Evolutionary conservation across 768 basidiomycete genomes (phyloP).

Genomic region (Lactarius vividus): DNA sequence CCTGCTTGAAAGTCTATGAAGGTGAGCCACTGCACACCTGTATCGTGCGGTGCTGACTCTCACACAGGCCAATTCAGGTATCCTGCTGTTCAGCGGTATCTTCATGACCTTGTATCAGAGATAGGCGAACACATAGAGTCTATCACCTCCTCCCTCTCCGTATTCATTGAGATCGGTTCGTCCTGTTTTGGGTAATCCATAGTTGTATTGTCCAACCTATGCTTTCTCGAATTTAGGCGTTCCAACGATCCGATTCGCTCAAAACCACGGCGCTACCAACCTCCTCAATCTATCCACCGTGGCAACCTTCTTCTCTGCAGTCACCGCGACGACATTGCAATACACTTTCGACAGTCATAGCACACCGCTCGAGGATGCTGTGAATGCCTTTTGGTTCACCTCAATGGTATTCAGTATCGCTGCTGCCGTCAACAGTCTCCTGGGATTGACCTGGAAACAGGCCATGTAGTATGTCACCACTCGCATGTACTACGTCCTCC

Average conservation of each 20-base stretch:
- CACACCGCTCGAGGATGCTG: constrained; percentile 44
- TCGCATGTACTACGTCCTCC: constrained; percentile 2
- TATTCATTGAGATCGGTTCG: constrained; percentile 76
- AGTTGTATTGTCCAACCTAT: background rate
- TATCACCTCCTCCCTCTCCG: constrained; percentile 62
- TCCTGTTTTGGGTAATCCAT: constrained; percentile 24
- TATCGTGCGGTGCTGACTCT: constrained; percentile 7
- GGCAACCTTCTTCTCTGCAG: constrained; percentile 74
- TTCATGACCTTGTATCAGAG: constrained; percentile 71
- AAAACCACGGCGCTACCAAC: constrained; percentile 68
- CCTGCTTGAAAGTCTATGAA: constrained; percentile 62
- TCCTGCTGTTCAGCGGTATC: constrained; percentile 68
- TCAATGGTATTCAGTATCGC: constrained; percentile 76
- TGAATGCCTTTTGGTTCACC: constrained; percentile 73
- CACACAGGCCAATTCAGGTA: constrained; percentile 63
- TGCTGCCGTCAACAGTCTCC: constrained; percentile 72
- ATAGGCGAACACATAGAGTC: constrained; percentile 73
- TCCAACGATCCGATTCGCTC: constrained; percentile 72
- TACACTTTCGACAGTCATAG: constrained; percentile 54
- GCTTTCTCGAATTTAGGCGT: constrained; percentile 46
- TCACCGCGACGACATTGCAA: constrained; percentile 70
- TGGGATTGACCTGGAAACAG: constrained; percentile 77
- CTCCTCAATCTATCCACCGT: constrained; percentile 73
- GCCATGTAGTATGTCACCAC: constrained; percentile 67
- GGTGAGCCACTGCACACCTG: constrained; percentile 37